Conservation (phyloP, 345 rosid species). For the Luvunga scandens region DNA sequence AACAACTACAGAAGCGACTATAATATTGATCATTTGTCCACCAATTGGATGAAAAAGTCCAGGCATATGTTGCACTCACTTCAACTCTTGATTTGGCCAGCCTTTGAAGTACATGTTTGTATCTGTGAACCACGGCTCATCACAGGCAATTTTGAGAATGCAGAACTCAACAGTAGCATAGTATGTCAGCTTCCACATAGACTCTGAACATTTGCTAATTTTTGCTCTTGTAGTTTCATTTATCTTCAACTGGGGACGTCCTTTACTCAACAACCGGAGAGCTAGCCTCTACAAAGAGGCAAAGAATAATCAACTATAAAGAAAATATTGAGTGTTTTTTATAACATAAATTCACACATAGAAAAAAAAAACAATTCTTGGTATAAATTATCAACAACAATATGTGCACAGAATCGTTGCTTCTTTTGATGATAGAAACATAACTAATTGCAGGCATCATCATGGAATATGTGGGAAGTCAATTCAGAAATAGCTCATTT, state of each 20-base stretch:
- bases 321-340: background rate
- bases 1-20: background rate
- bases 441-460: background rate
- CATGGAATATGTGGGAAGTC: background rate
- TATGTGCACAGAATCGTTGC: conserved; percentile 6
- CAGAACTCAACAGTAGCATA: conserved; percentile 64
- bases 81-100: conserved; percentile 92
- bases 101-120: conserved; percentile 54
- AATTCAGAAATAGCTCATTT: background rate
- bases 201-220: conserved; percentile 73
- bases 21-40: background rate
- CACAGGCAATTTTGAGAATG: conserved; percentile 45
- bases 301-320: conserved; percentile 15
- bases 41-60: background rate
- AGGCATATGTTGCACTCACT: conserved; percentile 46
- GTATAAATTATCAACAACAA: background rate
- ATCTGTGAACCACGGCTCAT: conserved; percentile 80
- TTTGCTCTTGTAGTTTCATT: conserved; percentile 49
- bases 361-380: background rate
- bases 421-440: background rate
- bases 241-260: conserved; percentile 40
- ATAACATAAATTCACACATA: background rate
- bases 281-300: conserved; percentile 54
- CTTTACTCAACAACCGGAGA: conserved; percentile 46
- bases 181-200: conserved; percentile 85